Percentiles rank a stretch among this genome's conserved stretches.
phyloP scores from a whole-genome alignment of 768 basidiomycete genomes.

The Suillus cothurnatus region DNA sequence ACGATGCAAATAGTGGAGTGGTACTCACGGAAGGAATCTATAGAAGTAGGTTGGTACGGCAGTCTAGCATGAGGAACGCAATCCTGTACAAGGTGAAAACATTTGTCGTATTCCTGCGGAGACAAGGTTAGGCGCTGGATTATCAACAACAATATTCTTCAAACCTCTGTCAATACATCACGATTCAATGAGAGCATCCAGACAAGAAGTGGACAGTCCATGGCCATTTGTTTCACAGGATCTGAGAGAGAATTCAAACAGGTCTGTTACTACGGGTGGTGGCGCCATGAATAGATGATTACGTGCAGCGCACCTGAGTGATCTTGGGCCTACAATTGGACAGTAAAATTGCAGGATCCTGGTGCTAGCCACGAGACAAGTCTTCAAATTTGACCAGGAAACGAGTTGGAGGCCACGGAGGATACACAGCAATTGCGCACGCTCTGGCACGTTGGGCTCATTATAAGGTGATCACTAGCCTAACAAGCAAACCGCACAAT shows the following conservation, averaged over 20 bases:
- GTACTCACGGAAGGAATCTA: slow-evolving; percentile 67
- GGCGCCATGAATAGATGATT: neutral
- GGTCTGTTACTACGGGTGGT: neutral
- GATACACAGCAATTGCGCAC: slow-evolving; percentile 7
- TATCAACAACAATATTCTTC: slow-evolving; percentile 3
- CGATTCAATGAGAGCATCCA: slow-evolving; percentile 83
- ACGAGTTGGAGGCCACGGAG: slow-evolving; percentile 6
- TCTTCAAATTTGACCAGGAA: slow-evolving; percentile 6
- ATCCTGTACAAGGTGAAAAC: slow-evolving; percentile 57
- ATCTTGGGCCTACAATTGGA: slow-evolving; percentile 5
- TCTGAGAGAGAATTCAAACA: neutral
- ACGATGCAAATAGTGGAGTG: slow-evolving; percentile 15
- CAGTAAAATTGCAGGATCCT: slow-evolving; percentile 5
- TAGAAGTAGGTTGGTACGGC: slow-evolving; percentile 53
- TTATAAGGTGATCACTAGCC: slow-evolving; percentile 29
- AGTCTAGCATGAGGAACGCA: slow-evolving; percentile 62
- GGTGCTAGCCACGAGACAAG: slow-evolving; percentile 5
- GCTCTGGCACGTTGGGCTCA: slow-evolving; percentile 17
- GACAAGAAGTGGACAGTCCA: slow-evolving; percentile 71
- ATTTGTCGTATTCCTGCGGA: slow-evolving; percentile 71
- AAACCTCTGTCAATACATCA: slow-evolving; percentile 67
- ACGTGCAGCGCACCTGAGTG: slow-evolving; percentile 8
- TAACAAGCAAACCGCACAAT: slow-evolving; percentile 28
- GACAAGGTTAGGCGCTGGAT: slow-evolving; percentile 8
- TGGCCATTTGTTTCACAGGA: slow-evolving; percentile 14